These are phyloP conservation scores for Candida tibetensis DNA, from an alignment of 805 yeast species.

Conservation along the genomic window DNA sequence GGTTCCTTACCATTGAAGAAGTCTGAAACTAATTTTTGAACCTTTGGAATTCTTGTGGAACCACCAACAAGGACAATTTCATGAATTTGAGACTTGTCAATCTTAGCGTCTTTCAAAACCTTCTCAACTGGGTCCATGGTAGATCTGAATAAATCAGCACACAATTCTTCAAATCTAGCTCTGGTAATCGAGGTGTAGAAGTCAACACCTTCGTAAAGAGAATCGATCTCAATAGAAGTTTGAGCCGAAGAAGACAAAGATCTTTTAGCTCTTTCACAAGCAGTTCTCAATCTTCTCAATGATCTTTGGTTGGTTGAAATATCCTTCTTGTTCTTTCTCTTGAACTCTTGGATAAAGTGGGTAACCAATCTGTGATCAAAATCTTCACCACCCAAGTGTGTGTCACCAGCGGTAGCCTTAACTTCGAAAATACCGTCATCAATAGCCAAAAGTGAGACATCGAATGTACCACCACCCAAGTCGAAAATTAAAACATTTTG, in stretches of 20 bases:
- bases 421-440: slow-evolving; percentile 93
- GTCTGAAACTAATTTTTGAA: slow-evolving; percentile 86
- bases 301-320: slow-evolving; percentile 80
- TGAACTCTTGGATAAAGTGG: slow-evolving; percentile 88
- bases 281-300: slow-evolving; percentile 90
- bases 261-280: slow-evolving; percentile 98
- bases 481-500: slow-evolving; percentile 90
- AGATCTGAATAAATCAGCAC: slow-evolving; percentile 88
- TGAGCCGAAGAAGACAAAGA: slow-evolving; percentile 93
- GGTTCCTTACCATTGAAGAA: slow-evolving; percentile 94
- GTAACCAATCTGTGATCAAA: slow-evolving; percentile 86
- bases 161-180: slow-evolving; percentile 97
- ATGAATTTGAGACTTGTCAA: slow-evolving; percentile 81
- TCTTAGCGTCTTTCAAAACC: slow-evolving; percentile 90
- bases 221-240: slow-evolving; percentile 93
- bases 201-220: slow-evolving; percentile 91
- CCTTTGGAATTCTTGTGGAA: slow-evolving; percentile 98
- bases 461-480: slow-evolving; percentile 97
- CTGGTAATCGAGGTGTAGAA: slow-evolving; percentile 93
- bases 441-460: slow-evolving; percentile 82
- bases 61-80: slow-evolving; percentile 98
- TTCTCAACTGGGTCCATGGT: slow-evolving; percentile 95
- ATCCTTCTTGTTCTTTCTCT: slow-evolving; percentile 90
- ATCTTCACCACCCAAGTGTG: slow-evolving; percentile 98
- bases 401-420: slow-evolving; percentile 92